Conservation (phyloP, 1,284 basidiomycete species). For the Phellopilus nigrolimitatus region DNA sequence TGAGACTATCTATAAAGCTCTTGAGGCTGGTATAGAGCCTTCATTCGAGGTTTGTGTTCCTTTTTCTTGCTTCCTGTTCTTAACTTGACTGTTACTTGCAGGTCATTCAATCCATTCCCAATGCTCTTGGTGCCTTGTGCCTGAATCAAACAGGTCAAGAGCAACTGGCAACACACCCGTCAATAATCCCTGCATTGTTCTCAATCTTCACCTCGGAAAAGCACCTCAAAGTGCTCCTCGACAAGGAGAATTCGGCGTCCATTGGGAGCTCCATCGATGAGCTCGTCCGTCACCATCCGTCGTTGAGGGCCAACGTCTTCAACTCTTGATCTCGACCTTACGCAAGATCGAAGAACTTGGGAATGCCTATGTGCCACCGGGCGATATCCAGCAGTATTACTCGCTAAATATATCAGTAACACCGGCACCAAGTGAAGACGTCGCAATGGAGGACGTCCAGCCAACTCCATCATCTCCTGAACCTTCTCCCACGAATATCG, state of each 20-base stretch:
- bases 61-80: background rate
- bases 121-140: constrained; percentile 95
- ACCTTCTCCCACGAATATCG: constrained; percentile 25
- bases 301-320: constrained; percentile 77
- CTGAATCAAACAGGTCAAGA: constrained; percentile 89
- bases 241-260: constrained; percentile 88
- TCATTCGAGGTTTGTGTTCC: constrained; percentile 69
- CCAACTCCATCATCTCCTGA: constrained; percentile 19
- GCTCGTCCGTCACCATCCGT: constrained; percentile 93
- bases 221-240: constrained; percentile 83
- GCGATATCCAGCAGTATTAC: constrained; percentile 64
- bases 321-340: constrained; percentile 70
- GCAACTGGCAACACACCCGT: constrained; percentile 71
- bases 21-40: constrained; percentile 83
- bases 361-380: constrained; percentile 49
- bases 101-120: constrained; percentile 90
- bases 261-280: constrained; percentile 93
- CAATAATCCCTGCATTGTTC: constrained; percentile 82
- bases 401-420: constrained; percentile 40
- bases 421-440: constrained; percentile 28
- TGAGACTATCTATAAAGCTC: constrained; percentile 81
- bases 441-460: constrained; percentile 13
- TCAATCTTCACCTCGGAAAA: constrained; percentile 82
- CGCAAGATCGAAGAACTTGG: constrained; percentile 72
- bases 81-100: constrained; percentile 34